These are phyloP conservation scores for Monotropa hypopitys DNA, from an alignment of 179 eudicot genomes.

Conservation along the genomic window DNA sequence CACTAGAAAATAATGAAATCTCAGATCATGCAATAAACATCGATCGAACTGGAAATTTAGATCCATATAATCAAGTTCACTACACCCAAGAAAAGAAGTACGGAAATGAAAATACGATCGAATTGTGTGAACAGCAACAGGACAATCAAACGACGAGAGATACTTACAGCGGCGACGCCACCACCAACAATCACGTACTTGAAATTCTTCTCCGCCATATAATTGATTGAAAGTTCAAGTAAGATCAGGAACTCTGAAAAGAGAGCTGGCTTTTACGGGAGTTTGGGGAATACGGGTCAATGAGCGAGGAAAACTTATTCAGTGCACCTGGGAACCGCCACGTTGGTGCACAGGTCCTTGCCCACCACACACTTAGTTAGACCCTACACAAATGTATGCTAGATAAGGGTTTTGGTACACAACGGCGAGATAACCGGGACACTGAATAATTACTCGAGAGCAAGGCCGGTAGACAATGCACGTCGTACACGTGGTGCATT, in stretches of 20 bases:
- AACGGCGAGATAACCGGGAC: too few species aligned
- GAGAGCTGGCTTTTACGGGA: not conserved
- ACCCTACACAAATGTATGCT: too few species aligned
- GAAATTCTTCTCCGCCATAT: conserved; percentile 76
- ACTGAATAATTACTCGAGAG: too few species aligned
- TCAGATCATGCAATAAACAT: not conserved
- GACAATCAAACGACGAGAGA: conserved; percentile 7
- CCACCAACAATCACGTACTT: conserved; percentile 91
- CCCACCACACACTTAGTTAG: too few species aligned
- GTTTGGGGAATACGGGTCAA: not conserved
- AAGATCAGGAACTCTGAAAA: not conserved
- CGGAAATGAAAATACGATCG: not conserved
- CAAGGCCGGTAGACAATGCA: not conserved
- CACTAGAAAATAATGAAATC: not conserved
- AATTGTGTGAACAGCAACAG: not conserved
- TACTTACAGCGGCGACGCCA: conserved; percentile 81
- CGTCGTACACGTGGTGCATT: conserved; percentile 11
- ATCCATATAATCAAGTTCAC: not conserved
- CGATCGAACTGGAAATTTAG: not conserved
- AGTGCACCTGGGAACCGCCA: too few species aligned
- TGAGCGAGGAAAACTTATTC: too few species aligned
- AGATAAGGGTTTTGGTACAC: too few species aligned
- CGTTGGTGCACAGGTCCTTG: too few species aligned
- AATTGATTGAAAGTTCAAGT: not conserved
- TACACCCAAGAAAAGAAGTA: not conserved